phyloP scores from a whole-genome alignment of 2,329 filamentous ascomycete genomes.

The Alternaria gansuensis region DNA sequence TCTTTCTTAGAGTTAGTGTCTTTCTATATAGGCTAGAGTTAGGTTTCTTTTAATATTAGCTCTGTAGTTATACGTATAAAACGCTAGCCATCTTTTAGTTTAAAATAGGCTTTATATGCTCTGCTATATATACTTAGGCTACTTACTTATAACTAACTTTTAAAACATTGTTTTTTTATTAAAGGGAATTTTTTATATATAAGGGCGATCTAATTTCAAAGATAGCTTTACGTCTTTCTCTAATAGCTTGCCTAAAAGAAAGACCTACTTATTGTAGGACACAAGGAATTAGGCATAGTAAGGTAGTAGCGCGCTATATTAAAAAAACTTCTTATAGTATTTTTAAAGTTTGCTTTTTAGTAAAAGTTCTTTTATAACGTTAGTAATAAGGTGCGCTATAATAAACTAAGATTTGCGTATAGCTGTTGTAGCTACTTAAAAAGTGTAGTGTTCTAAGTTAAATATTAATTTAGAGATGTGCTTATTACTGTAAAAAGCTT shows the following conservation, averaged over 20 bases:
- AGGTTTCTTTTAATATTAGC: constrained; percentile 12
- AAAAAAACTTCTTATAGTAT: constrained; percentile 7
- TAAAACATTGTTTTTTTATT: constrained; percentile 13
- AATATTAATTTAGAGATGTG: constrained; percentile 2
- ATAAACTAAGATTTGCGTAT: constrained; percentile 6
- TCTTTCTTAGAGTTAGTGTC: too few species aligned
- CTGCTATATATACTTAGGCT: constrained; percentile 1
- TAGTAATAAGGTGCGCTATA: constrained; percentile 5
- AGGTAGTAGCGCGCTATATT: constrained; percentile 11
- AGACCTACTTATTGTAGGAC: constrained; percentile 13
- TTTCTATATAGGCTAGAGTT: background rate
- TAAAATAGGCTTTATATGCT: background rate
- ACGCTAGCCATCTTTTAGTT: too few species aligned
- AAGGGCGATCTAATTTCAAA: constrained; percentile 2
- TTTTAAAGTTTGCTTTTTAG: constrained; percentile 6
- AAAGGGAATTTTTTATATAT: constrained; percentile 7
- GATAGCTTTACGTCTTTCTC: constrained; percentile 7
- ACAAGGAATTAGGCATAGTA: constrained; percentile 11
- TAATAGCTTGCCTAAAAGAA: constrained; percentile 11
- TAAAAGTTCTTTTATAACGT: constrained; percentile 6
- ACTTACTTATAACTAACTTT: constrained; percentile 2
- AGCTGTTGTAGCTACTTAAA: constrained; percentile 7
- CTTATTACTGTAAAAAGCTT: constrained; percentile 4
- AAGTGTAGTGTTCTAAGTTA: constrained; percentile 5
- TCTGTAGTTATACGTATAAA: constrained; percentile 8